Evolutionary conservation across 148 eudicot species (phyloP), one percentile per base, ranked within the genome.

Genomic region (Camellia lanceoleosa): DNA sequence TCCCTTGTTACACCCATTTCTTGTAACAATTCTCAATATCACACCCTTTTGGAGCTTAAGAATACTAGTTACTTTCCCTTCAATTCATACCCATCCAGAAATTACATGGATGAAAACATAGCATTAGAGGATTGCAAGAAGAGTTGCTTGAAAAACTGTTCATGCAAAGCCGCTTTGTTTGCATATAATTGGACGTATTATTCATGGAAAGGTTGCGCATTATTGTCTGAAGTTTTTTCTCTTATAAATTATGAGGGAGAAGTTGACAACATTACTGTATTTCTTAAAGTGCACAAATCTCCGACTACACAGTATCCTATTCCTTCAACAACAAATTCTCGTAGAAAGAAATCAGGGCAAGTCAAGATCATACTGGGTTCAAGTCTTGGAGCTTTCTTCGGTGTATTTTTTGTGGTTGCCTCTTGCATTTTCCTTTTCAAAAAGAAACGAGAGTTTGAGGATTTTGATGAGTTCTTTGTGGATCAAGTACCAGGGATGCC

Each of bases 11-110:
- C 66, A 14, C 78, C 80, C 16, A 15, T 82, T 1, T 62, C 78
- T 63, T 85, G 87, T 23, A 44, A 75, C 41, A 41, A 77, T 16
- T 62, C 80, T 4, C 41, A 58, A 5, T 59, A 10, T 18, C 70
- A 10, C 2, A 58, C 4, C 47, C 75, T 85, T 71, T 5, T 79
- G 10, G 80, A 79, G 15, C 78, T 85, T 7, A 47, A 76, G 51
- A 70, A 82, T 20, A 49, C 59, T 3, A 71, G n/a, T 7, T 85
- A 85, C 63, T 81, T 79, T 63, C 47, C 66, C 5, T 47, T 47
- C 3, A 47, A 47, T 5, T 47, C 51, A 47, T 3, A 47, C 3
- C 3, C 51, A 47, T 5, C n/a, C n/a, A n/a, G n/a, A n/a, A n/a
- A 47, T 2, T 47, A 47, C 51, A 2, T 47, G 51, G 51, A 47